Evolutionary conservation across 192 early-diverging fungal genomes (phyloP).

Genomic region (Backusella westeae): DNA sequence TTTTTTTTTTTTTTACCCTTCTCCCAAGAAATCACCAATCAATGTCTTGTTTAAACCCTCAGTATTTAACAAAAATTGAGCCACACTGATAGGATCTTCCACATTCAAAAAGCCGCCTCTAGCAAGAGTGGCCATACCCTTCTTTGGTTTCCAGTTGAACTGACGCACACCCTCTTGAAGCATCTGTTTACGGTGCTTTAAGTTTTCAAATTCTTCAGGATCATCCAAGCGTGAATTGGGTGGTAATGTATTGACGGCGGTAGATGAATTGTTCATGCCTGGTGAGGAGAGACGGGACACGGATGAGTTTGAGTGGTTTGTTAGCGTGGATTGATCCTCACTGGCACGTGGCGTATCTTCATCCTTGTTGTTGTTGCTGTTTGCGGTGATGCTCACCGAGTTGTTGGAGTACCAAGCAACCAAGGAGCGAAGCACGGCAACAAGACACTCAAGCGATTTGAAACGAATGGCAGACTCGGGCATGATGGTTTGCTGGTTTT

Average conservation of each 20-base stretch:
- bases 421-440: constrained; percentile 61
- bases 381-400: constrained; percentile 32
- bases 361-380: constrained; percentile 21
- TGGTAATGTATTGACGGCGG: background rate
- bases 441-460: constrained; percentile 59
- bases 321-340: constrained; percentile 26
- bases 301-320: constrained; percentile 22
- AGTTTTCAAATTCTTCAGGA: constrained; percentile 78
- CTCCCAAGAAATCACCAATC: constrained; percentile 92
- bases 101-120: constrained; percentile 64
- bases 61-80: constrained; percentile 67
- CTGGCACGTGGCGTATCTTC: constrained; percentile 31
- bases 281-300: constrained; percentile 29
- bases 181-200: constrained; percentile 85
- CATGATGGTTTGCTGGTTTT: constrained; percentile 14
- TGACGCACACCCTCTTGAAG: constrained; percentile 73
- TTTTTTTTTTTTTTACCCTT: constrained; percentile 59
- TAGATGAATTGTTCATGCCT: constrained; percentile 18
- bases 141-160: constrained; percentile 90
- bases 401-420: constrained; percentile 64
- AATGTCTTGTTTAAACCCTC: constrained; percentile 86
- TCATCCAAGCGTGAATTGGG: constrained; percentile 60
- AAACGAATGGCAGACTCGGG: constrained; percentile 48
- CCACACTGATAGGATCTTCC: constrained; percentile 70
- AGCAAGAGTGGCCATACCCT: constrained; percentile 77